Conservation (phyloP, 2,329 filamentous ascomycete genomes). For the Penicillium sclerotiorum region DNA sequence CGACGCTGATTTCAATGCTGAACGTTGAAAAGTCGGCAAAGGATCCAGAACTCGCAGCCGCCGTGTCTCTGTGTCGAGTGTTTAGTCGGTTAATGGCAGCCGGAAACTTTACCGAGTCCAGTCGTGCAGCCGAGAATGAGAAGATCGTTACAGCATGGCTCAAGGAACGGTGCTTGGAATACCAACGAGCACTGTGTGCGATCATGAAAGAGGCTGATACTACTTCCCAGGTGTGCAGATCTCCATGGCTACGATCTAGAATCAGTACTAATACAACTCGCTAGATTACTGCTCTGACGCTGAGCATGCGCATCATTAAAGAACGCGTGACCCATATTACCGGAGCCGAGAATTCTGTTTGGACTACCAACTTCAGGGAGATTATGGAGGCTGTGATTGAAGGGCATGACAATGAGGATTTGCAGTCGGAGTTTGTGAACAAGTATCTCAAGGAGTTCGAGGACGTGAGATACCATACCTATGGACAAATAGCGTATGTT, state of each 20-base stretch:
- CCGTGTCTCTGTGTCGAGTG: conserved; percentile 80
- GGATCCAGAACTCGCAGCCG: conserved; percentile 66
- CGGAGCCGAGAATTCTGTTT: conserved; percentile 66
- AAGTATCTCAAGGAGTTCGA: conserved; percentile 79
- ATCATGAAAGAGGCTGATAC: conserved; percentile 64
- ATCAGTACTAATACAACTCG: conserved; percentile 21
- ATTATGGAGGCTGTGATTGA: conserved; percentile 66
- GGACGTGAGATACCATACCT: conserved; percentile 82
- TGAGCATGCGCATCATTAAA: conserved; percentile 83
- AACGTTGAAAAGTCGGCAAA: conserved; percentile 53
- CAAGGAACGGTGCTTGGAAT: conserved; percentile 72
- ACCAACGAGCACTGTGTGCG: conserved; percentile 63
- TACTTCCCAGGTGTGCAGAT: conserved; percentile 50
- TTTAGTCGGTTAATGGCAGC: conserved; percentile 79
- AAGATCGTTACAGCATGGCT: conserved; percentile 76
- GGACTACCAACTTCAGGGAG: conserved; percentile 69
- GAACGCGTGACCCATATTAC: conserved; percentile 69
- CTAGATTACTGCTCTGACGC: conserved; percentile 69
- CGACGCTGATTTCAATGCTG: conserved; percentile 66
- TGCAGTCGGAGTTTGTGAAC: conserved; percentile 72
- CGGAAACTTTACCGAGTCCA: conserved; percentile 69
- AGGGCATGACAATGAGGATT: conserved; percentile 58
- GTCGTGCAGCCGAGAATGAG: conserved; percentile 71
- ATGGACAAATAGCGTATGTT: conserved; percentile 71
- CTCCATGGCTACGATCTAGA: neutral